Conservation (phyloP, 176 grass and related monocot species). For the Tuctoria greenei region DNA sequence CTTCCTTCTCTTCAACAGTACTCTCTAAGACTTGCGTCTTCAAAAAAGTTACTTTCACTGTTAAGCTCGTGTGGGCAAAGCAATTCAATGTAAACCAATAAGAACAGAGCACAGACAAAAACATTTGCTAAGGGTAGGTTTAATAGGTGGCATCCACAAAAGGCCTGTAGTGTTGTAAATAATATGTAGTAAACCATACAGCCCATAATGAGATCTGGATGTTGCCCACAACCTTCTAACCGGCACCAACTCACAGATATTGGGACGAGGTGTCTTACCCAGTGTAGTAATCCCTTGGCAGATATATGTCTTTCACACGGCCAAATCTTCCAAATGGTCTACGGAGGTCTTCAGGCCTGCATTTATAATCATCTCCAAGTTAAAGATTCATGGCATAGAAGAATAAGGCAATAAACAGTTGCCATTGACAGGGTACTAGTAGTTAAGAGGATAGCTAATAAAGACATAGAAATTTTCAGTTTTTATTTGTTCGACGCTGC, state of each 20-base stretch:
- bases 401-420: background rate
- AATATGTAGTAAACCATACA: background rate
- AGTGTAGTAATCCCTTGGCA: constrained; percentile 80
- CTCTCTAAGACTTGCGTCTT: constrained; percentile 81
- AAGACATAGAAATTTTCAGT: background rate
- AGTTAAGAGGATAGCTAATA: background rate
- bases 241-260: background rate
- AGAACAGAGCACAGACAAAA: constrained; percentile 26
- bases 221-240: background rate
- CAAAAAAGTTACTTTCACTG: constrained; percentile 75
- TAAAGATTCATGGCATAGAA: background rate
- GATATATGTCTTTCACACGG: constrained; percentile 78
- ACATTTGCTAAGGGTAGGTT: constrained; percentile 5
- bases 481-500: background rate
- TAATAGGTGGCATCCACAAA: background rate
- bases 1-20: constrained; percentile 91
- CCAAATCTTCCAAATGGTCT: constrained; percentile 91
- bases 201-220: background rate
- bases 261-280: constrained; percentile 48
- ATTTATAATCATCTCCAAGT: constrained; percentile 21
- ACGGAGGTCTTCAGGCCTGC: constrained; percentile 82
- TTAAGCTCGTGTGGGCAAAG: constrained; percentile 63
- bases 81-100: constrained; percentile 41
- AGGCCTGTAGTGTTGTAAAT: background rate
- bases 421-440: background rate